Conservation (phyloP, 2,329 filamentous ascomycete genomes). For the Talaromyces verruculosus region DNA sequence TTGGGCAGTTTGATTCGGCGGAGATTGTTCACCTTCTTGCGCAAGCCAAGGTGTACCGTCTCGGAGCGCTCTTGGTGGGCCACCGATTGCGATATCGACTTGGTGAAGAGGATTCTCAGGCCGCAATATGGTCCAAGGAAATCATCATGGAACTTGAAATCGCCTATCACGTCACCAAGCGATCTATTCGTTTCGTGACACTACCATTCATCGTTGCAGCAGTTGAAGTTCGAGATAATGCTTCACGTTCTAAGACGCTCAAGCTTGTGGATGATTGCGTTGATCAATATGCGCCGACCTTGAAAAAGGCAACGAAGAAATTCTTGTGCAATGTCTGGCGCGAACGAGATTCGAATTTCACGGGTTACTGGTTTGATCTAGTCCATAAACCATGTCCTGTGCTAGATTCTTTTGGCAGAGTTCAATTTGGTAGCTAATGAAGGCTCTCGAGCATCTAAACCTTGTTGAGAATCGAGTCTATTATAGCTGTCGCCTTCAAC, state of each 20-base stretch:
- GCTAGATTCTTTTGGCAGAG: slow-evolving; percentile 7
- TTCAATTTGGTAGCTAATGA: slow-evolving; percentile 5
- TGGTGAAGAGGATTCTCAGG: slow-evolving; percentile 14
- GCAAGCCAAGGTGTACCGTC: slow-evolving; percentile 14
- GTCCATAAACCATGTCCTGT: slow-evolving; percentile 15
- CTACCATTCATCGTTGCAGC: slow-evolving; percentile 11
- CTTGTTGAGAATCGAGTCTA: slow-evolving; percentile 13
- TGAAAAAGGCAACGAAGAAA: slow-evolving; percentile 14
- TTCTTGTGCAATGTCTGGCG: slow-evolving; percentile 15
- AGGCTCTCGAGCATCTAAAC: neutral
- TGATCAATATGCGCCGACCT: slow-evolving; percentile 11
- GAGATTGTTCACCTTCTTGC: slow-evolving; percentile 16
- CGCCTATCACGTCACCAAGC: slow-evolving; percentile 8
- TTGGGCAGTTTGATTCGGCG: slow-evolving; percentile 9
- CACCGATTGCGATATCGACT: slow-evolving; percentile 16
- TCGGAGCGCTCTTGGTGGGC: slow-evolving; percentile 10
- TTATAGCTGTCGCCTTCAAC: neutral
- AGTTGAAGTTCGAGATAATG: slow-evolving; percentile 12
- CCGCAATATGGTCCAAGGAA: slow-evolving; percentile 14
- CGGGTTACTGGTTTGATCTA: slow-evolving; percentile 12
- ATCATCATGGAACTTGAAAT: slow-evolving; percentile 17
- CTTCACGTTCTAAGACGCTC: slow-evolving; percentile 9
- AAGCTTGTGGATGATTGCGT: slow-evolving; percentile 15
- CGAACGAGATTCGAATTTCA: slow-evolving; percentile 5
- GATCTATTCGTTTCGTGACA: slow-evolving; percentile 9